These are phyloP conservation scores for Microcos paniculata DNA, from an alignment of 345 rosid species.

Conservation along the genomic window DNA sequence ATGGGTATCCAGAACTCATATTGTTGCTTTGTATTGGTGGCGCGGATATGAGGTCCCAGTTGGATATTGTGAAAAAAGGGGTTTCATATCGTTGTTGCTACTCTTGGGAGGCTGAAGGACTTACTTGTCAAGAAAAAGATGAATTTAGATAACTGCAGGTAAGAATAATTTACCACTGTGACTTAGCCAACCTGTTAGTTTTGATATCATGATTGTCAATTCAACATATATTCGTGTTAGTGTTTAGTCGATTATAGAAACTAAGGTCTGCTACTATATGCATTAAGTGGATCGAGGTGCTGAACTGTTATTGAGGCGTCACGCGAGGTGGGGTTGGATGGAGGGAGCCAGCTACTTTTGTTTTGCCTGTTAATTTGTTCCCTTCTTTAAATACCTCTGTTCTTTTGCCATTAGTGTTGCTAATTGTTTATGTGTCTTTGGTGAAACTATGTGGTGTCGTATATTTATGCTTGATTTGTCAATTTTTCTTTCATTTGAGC, in stretches of 20 bases:
- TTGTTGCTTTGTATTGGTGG: slow-evolving; percentile 87
- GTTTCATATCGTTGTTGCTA: slow-evolving; percentile 93
- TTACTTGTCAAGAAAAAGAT: slow-evolving; percentile 93
- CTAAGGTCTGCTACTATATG: neutral
- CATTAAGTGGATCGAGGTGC: neutral
- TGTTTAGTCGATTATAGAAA: neutral
- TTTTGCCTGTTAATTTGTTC: too few relatives aligned
- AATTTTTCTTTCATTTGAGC: too few relatives aligned
- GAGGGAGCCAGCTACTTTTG: too few relatives aligned
- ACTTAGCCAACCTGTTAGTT: neutral
- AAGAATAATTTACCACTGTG: neutral
- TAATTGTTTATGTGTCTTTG: too few relatives aligned
- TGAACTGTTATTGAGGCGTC: too few relatives aligned
- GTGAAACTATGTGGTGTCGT: too few relatives aligned
- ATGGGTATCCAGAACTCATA: slow-evolving; percentile 74
- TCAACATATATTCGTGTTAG: neutral
- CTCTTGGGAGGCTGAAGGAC: slow-evolving; percentile 94
- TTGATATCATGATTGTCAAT: neutral
- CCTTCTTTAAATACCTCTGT: too few relatives aligned
- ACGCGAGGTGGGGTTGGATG: too few relatives aligned
- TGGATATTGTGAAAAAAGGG: slow-evolving; percentile 83
- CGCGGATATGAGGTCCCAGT: slow-evolving; percentile 84
- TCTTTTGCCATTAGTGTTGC: too few relatives aligned
- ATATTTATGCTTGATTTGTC: too few relatives aligned
- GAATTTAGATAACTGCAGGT: slow-evolving; percentile 95